Percentiles rank a stretch among this genome's conserved stretches.
Conservation (phyloP, 441 rosid species). For the Adansonia rubrostipa region DNA sequence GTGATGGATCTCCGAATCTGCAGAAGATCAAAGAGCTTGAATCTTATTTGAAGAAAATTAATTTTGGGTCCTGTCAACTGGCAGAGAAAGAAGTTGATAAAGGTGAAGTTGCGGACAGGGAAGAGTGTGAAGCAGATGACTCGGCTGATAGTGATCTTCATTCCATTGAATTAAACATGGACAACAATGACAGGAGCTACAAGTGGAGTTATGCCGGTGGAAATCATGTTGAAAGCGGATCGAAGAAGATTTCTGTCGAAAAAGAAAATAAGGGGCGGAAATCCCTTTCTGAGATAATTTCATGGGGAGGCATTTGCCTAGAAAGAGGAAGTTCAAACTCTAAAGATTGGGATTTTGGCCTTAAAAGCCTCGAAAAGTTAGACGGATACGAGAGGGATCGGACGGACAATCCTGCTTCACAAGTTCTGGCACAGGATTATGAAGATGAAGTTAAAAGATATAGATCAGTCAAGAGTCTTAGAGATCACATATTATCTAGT, state of each 20-base stretch:
- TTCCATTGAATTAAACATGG: slow-evolving; percentile 91
- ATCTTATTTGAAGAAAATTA: slow-evolving; percentile 42
- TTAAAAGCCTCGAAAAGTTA: slow-evolving; percentile 45
- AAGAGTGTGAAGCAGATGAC: slow-evolving; percentile 46
- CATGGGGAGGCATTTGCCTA: slow-evolving; percentile 61
- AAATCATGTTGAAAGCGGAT: slow-evolving; percentile 39
- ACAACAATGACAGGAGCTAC: slow-evolving; percentile 62
- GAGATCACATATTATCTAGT: slow-evolving; percentile 58
- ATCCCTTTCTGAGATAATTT: slow-evolving; percentile 60
- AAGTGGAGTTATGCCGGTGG: slow-evolving; percentile 72
- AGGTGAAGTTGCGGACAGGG: slow-evolving; percentile 29
- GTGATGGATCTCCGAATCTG: slow-evolving; percentile 40
- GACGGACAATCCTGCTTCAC: slow-evolving; percentile 35
- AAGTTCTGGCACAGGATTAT: slow-evolving; percentile 36
- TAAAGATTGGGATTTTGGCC: slow-evolving; percentile 31
- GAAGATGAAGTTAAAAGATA: slow-evolving; percentile 50
- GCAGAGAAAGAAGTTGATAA: slow-evolving; percentile 26
- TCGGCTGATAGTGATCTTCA: slow-evolving; percentile 85
- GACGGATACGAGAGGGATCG: slow-evolving; percentile 41
- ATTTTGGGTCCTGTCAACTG: slow-evolving; percentile 35
- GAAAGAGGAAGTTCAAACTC: slow-evolving; percentile 41
- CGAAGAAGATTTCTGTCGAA: slow-evolving; percentile 40
- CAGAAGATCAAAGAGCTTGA: slow-evolving; percentile 57
- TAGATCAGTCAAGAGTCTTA: slow-evolving; percentile 48
- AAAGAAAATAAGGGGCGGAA: slow-evolving; percentile 53